A percentile compares a stretch with the other conserved stretches of the same genome.
Conservation (phyloP, 1,139 yeast species). For the Candida neerlandica region DNA sequence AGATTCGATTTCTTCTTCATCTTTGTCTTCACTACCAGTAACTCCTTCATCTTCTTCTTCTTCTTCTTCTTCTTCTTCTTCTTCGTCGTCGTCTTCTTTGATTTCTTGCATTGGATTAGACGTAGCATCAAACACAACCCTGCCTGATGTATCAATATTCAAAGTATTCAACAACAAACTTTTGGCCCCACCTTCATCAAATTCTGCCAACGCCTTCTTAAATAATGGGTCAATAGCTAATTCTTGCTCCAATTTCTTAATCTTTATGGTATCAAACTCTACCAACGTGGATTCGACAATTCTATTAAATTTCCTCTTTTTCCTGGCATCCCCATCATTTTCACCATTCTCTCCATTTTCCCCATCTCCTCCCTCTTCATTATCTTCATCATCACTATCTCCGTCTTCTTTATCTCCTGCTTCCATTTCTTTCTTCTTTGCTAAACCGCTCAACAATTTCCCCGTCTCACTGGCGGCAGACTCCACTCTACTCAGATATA, state of each 20-base stretch:
- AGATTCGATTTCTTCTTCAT: slow-evolving; percentile 20
- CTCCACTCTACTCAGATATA: slow-evolving; percentile 66
- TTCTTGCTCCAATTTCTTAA: slow-evolving; percentile 76
- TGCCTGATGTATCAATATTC: slow-evolving; percentile 55
- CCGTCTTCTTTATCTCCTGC: slow-evolving; percentile 19
- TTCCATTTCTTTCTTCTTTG: slow-evolving; percentile 28
- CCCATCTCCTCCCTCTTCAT: slow-evolving; percentile 21
- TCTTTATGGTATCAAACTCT: slow-evolving; percentile 60
- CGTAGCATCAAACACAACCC: slow-evolving; percentile 66
- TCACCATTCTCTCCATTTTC: slow-evolving; percentile 18
- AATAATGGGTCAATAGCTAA: slow-evolving; percentile 84
- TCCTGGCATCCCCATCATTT: slow-evolving; percentile 20
- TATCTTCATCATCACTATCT: slow-evolving; percentile 19
- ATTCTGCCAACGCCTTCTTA: slow-evolving; percentile 85
- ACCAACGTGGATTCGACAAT: slow-evolving; percentile 49
- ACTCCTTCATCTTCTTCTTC: slow-evolving; percentile 19
- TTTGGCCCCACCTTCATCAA: slow-evolving; percentile 95
- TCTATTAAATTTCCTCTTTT: slow-evolving; percentile 41
- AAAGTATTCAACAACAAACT: slow-evolving; percentile 77
- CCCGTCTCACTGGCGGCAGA: slow-evolving; percentile 93
- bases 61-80: slow-evolving; percentile 11
- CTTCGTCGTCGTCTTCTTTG: slow-evolving; percentile 15
- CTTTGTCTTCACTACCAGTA: slow-evolving; percentile 21
- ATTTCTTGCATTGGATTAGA: slow-evolving; percentile 27
- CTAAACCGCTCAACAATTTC: slow-evolving; percentile 74